Evolutionary conservation across 352 stramenopile species (phyloP).

Genomic region (Pythium utonaiense): DNA sequence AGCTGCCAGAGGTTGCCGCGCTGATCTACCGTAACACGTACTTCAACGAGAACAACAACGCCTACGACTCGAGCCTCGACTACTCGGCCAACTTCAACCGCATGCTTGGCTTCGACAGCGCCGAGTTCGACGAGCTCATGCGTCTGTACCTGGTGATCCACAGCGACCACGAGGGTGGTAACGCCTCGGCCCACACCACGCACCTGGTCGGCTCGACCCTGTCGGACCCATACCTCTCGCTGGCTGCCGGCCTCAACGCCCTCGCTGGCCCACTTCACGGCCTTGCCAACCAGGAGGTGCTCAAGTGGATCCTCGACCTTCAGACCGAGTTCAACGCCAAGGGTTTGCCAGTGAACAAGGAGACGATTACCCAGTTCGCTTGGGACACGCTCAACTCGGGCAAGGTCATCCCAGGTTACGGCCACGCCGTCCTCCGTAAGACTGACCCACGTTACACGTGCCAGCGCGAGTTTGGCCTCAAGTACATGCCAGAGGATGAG

Average conservation of each 20-base stretch:
- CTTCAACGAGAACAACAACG: slow-evolving; percentile 93
- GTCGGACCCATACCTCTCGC: slow-evolving; percentile 97
- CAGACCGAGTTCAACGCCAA: slow-evolving; percentile 96
- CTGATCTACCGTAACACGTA: slow-evolving; percentile 99
- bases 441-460: slow-evolving; percentile 99
- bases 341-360: slow-evolving; percentile 95
- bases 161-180: slow-evolving; percentile 99
- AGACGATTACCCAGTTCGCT: slow-evolving; percentile 99
- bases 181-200: slow-evolving; percentile 97
- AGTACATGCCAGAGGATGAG: slow-evolving; percentile 99
- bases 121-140: slow-evolving; percentile 99
- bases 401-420: slow-evolving; percentile 99
- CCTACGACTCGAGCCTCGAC: slow-evolving; percentile 94
- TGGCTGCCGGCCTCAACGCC: slow-evolving; percentile 95
- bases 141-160: slow-evolving; percentile 99
- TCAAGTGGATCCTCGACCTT: slow-evolving; percentile 92
- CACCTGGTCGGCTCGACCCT: slow-evolving; percentile 98
- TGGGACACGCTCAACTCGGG: slow-evolving; percentile 98
- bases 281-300: slow-evolving; percentile 99
- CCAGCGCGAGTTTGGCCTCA: slow-evolving; percentile 98
- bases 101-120: slow-evolving; percentile 97
- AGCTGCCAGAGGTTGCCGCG: slow-evolving; percentile 96
- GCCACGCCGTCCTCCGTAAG: slow-evolving; percentile 97
- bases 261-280: slow-evolving; percentile 97
- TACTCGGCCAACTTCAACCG: slow-evolving; percentile 99